Evolutionary conservation across 2,329 filamentous ascomycete genomes (phyloP).

Genomic region (Sporothrix humicola): DNA sequence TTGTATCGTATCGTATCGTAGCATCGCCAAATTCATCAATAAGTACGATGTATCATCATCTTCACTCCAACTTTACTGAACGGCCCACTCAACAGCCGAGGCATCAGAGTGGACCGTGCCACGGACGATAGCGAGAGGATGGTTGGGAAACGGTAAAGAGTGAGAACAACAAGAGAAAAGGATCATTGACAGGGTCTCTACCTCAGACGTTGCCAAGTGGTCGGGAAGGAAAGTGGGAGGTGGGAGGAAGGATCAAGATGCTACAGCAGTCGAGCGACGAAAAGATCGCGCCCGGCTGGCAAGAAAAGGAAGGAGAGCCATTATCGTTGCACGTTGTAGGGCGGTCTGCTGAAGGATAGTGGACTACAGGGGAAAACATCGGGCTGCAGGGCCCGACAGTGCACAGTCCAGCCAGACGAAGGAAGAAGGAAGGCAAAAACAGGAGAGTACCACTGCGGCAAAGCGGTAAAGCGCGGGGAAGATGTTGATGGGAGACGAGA

Average conservation of each 20-base stretch:
- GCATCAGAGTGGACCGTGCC: background rate
- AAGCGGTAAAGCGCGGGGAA: background rate
- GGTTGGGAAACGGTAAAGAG: background rate
- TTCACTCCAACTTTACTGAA: background rate
- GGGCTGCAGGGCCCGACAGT: conserved; percentile 9
- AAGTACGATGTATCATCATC: background rate
- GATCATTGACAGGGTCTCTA: background rate
- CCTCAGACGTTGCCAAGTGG: background rate
- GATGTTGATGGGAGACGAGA: background rate
- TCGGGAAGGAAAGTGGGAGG: background rate
- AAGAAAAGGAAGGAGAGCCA: background rate
- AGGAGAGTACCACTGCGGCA: background rate
- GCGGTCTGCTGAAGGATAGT: background rate
- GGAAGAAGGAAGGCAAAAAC: no score
- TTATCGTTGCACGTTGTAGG: background rate
- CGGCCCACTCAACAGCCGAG: conserved; percentile 5
- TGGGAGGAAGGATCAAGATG: background rate
- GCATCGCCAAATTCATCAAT: background rate
- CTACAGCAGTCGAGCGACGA: background rate
- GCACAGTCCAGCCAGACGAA: background rate
- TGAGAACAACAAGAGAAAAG: background rate
- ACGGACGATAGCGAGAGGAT: background rate
- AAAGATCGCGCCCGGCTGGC: no score
- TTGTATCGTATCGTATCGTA: no score
- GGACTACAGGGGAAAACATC: background rate